Conservation (phyloP, 345 rosid genomes). For the Lumnitzera racemosa region DNA sequence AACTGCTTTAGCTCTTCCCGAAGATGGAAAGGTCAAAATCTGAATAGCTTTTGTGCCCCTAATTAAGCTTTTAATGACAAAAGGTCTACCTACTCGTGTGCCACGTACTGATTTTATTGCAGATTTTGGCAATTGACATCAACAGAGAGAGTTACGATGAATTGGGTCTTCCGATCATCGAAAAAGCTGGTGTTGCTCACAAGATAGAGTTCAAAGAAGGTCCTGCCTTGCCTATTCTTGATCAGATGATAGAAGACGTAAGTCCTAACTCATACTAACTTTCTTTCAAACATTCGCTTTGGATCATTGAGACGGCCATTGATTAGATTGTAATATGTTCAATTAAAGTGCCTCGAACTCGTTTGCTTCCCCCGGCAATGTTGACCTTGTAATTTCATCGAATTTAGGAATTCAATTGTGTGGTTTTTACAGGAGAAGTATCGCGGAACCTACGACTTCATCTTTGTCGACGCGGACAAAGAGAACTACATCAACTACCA, state of each 20-base stretch:
- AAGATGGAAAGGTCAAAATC: slow-evolving; percentile 66
- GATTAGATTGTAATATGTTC: background rate
- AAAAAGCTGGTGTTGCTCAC: slow-evolving; percentile 89
- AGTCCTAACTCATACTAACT: background rate
- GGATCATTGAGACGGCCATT: no score
- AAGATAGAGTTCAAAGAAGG: slow-evolving; percentile 86
- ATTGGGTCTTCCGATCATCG: slow-evolving; percentile 64
- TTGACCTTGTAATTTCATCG: background rate
- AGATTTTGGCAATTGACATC: slow-evolving; percentile 85
- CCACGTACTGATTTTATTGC: no score
- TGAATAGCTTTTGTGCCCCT: no score
- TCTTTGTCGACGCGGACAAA: slow-evolving; percentile 97
- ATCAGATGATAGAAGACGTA: slow-evolving; percentile 65
- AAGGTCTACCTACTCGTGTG: no score
- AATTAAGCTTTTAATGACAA: no score
- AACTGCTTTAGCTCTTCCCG: slow-evolving; percentile 96
- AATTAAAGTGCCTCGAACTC: no score
- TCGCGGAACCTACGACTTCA: slow-evolving; percentile 75
- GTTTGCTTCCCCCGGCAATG: no score
- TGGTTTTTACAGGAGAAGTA: slow-evolving; percentile 46
- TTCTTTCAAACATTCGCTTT: no score
- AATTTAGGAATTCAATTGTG: background rate
- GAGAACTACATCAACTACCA: slow-evolving; percentile 95
- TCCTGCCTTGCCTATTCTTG: slow-evolving; percentile 88
- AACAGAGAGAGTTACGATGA: slow-evolving; percentile 66